Evolutionary conservation across 805 yeast species (phyloP), one percentile per base, ranked within the genome.

Genomic region (Hanseniaspora vineae): DNA sequence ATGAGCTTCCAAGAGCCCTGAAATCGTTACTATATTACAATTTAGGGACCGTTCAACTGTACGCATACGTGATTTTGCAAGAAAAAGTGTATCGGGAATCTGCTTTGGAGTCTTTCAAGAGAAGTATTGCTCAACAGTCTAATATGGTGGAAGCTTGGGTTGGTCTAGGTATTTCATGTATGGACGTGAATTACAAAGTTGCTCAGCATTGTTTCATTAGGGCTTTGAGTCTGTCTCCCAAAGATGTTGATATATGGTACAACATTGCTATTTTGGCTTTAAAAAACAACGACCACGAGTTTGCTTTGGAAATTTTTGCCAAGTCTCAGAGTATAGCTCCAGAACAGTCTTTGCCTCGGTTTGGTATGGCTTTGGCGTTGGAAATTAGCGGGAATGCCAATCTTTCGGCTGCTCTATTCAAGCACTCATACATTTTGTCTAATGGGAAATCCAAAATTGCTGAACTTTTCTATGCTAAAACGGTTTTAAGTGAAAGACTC

Each of bases 121-220:
- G 70, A 42, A 81, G 96, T 0, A 78, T 89, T 47, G 78, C 75
- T 48, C 65, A 78, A 9, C 96, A 90, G 60, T 72, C 81, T 5
- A 75, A 73, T 49, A 84, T 82, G 52, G 69, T 82, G 1, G 78
- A 75, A 17, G 78, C 78, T 49, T 92, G 99, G 99, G 70, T 77
- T 46, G 81, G 84, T 0, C 68, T 90, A 31, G 98, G 97, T 13
- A 73, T 82, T 49, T 83, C 88, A 0, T 76, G 86, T 8, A 71
- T 80, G 47, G 66, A 77, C 2, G 63, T 70, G 3, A 83, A 78
- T 53, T 80, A 90, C 0, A 73, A 75, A 44, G 83, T 86, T 6
- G 71, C 97, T 0, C 99, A 92, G 64, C 99, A 92, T 65, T 87
- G 96, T 61, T 86, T 84, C 56, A 84, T 92, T 55, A 82, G 85